Conservation (phyloP, 2,329 filamentous ascomycete species). For the Aaosphaeria arxii region DNA sequence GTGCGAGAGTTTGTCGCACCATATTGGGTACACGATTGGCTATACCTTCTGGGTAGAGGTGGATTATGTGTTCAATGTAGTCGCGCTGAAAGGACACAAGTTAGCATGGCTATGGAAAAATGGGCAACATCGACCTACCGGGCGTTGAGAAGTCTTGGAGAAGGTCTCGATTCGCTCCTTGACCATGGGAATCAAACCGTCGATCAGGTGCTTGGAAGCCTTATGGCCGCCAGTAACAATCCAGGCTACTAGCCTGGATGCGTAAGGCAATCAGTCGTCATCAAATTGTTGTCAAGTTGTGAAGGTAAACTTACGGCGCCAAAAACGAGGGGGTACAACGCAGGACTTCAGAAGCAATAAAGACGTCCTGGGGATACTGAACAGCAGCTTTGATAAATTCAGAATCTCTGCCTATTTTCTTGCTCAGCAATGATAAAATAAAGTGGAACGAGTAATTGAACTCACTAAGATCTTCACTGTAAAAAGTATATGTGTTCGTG, state of each 20-base stretch:
- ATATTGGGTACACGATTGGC: too few species aligned
- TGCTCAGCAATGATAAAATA: background rate
- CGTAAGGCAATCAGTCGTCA: background rate
- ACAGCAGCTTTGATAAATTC: slow-evolving; percentile 3
- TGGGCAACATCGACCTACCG: too few species aligned
- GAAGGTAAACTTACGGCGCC: background rate
- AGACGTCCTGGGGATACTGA: background rate
- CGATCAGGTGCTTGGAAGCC: background rate
- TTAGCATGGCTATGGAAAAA: too few species aligned
- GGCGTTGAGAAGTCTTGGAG: too few species aligned
- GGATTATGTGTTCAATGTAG: too few species aligned
- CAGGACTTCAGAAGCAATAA: slow-evolving; percentile 2
- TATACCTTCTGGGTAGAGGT: too few species aligned
- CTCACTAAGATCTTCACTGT: background rate
- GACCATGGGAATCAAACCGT: background rate
- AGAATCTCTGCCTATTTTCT: slow-evolving; percentile 1
- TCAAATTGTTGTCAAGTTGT: too few species aligned
- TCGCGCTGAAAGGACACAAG: too few species aligned
- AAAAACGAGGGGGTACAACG: background rate
- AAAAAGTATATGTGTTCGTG: background rate
- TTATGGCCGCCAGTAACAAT: background rate
- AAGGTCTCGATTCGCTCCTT: slow-evolving; percentile 2
- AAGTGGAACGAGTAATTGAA: background rate
- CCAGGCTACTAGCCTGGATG: background rate
- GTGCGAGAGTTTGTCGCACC: too few species aligned